Base-by-base conservation (phyloP, 1,284 basidiomycete species). In the Jaminaea rosea region DNA sequence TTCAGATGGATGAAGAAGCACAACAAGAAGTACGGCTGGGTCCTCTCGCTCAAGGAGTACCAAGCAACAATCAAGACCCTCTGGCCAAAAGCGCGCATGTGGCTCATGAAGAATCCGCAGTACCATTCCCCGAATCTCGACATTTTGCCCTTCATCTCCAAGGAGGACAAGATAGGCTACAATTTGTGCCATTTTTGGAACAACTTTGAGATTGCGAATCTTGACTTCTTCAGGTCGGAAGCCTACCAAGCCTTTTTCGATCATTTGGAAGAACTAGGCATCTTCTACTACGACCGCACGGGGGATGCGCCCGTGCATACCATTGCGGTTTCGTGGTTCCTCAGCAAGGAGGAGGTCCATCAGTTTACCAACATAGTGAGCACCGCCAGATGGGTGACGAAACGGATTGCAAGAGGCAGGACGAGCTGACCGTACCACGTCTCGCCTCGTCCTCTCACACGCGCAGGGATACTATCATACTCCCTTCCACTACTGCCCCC, bases 331-430 rank as follows among this genome's bases (percentile, higher is more conserved):
- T 21, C 50, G 7, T n/a, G 47, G 23, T 23, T 52, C 11, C 23
- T 52, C 13, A 23, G 41, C n/a, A 21, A 24, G 17, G 34, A 39
- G 21, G 29, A 48, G 24, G 28, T 52, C 19, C 44, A 50, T 23
- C 50, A 59, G 31, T 65, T 71, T 44, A 56, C 65, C 44, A 64
- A 69, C 41, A 55, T 71, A n/a, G 67, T 62, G n/a, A 67, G 67
- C n/a, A n/a, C n/a, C n/a, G n/a, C n/a, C n/a, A n/a, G n/a, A n/a
- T n/a, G n/a, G n/a, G n/a, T n/a, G n/a, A n/a, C n/a, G n/a, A n/a
- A n/a, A n/a, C n/a, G n/a, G n/a, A n/a, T n/a, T n/a, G n/a, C n/a
- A n/a, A n/a, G n/a, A n/a, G n/a, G n/a, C n/a, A n/a, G n/a, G n/a
- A n/a, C n/a, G n/a, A n/a, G n/a, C n/a, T n/a, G n/a, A n/a, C n/a